Evolutionary conservation across 306 rosid species (phyloP).

Genomic region (Glycine soja): DNA sequence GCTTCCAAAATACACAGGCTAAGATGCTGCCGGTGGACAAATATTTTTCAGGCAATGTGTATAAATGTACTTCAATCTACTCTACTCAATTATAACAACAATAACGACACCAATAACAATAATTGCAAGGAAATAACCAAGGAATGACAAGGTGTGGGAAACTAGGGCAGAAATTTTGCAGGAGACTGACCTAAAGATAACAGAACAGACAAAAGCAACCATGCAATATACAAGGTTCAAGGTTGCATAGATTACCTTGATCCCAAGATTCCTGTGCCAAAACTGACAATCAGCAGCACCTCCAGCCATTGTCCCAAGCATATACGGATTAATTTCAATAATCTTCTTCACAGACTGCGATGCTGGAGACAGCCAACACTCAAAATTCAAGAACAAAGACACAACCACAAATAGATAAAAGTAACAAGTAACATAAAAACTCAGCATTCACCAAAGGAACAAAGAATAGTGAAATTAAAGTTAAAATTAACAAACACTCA

Average conservation of each 20-base stretch:
- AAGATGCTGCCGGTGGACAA: conserved; percentile 11
- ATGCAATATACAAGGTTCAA: background rate
- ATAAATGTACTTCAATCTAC: background rate
- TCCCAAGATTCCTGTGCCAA: conserved; percentile 70
- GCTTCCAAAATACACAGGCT: conserved; percentile 21
- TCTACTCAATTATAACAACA: background rate
- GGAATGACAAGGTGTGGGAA: background rate
- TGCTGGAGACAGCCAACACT: conserved; percentile 56
- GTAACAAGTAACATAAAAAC: background rate
- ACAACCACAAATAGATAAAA: background rate
- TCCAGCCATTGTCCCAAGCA: conserved; percentile 75
- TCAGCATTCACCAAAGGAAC: too few relatives aligned
- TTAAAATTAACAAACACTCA: conserved; percentile 47
- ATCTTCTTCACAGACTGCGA: conserved; percentile 92
- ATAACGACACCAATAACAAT: background rate
- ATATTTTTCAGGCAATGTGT: conserved; percentile 11
- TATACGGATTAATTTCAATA: conserved; percentile 64
- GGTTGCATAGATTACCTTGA: conserved; percentile 47
- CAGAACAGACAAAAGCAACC: background rate
- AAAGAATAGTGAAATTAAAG: too few relatives aligned
- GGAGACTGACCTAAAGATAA: conserved; percentile 1
- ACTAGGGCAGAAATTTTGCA: conserved; percentile 8
- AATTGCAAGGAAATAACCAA: conserved; percentile 23
- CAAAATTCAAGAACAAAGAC: conserved; percentile 1
- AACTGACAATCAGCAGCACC: conserved; percentile 75